Evolutionary conservation across 176 grass and related monocot species (phyloP).

Genomic region (Stipa capillata): DNA sequence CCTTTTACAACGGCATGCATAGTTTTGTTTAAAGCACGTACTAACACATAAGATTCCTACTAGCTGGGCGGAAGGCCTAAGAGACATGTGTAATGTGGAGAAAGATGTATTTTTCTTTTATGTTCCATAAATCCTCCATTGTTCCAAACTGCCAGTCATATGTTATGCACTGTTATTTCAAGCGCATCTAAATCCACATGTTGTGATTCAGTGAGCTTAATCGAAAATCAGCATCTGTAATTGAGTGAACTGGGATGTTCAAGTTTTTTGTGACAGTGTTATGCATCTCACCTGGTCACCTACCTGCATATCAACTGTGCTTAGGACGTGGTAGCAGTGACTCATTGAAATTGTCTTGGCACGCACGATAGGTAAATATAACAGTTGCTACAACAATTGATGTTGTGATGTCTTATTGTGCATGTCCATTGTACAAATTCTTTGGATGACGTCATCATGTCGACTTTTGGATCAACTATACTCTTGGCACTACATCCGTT

Average conservation of each 20-base stretch:
- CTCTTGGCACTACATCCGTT: slow-evolving; percentile 16
- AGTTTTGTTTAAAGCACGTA: neutral
- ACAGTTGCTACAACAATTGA: no score
- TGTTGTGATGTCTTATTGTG: neutral
- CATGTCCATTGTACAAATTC: neutral
- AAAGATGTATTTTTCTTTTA: neutral
- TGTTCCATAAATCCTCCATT: neutral
- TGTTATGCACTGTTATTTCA: neutral
- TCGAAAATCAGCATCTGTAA: neutral
- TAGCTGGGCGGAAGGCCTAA: neutral
- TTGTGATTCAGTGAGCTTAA: neutral
- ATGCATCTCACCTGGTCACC: neutral
- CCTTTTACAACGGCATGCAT: neutral
- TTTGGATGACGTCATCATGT: neutral
- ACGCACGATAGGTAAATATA: neutral
- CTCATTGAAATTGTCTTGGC: neutral
- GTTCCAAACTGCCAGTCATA: neutral
- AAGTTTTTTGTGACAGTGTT: neutral
- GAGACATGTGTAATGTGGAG: neutral
- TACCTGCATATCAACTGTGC: neutral
- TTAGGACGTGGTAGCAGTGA: neutral
- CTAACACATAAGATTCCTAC: neutral
- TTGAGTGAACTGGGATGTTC: neutral
- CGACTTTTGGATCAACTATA: neutral
- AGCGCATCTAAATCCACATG: neutral